Conservation (phyloP, 495 filamentous ascomycete genomes). For the Penicillium maclennaniae region DNA sequence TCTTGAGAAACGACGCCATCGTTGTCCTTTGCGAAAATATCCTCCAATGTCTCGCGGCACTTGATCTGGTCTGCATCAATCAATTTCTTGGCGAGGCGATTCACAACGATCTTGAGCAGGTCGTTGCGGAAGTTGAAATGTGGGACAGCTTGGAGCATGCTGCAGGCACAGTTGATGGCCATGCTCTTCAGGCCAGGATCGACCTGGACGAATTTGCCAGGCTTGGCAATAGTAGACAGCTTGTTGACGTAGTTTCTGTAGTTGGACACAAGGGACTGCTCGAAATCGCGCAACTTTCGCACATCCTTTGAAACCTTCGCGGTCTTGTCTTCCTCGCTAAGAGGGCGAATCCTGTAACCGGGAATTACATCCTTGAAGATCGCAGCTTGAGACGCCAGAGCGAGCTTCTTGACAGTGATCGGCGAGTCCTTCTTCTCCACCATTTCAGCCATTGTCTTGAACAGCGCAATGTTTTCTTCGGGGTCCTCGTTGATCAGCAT, state of each 20-base stretch:
- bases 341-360: slow-evolving; percentile 86
- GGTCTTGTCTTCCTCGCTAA: slow-evolving; percentile 63
- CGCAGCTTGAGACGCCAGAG: slow-evolving; percentile 76
- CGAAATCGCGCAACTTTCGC: slow-evolving; percentile 70
- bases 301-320: slow-evolving; percentile 92
- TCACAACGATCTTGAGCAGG: slow-evolving; percentile 78
- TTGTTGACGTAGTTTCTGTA: slow-evolving; percentile 81
- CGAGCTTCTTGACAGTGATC: slow-evolving; percentile 74
- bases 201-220: slow-evolving; percentile 31
- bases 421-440: slow-evolving; percentile 53
- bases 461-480: slow-evolving; percentile 77
- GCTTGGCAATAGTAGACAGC: slow-evolving; percentile 59
- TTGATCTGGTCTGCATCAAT: slow-evolving; percentile 70
- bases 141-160: slow-evolving; percentile 70
- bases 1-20: slow-evolving; percentile 86
- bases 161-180: slow-evolving; percentile 81
- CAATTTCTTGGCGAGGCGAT: slow-evolving; percentile 66
- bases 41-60: slow-evolving; percentile 75
- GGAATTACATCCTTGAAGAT: slow-evolving; percentile 97
- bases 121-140: slow-evolving; percentile 96
- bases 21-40: slow-evolving; percentile 78
- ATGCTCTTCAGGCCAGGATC: slow-evolving; percentile 54
- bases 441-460: slow-evolving; percentile 74
- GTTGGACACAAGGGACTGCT: slow-evolving; percentile 73
- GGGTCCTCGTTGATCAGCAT: slow-evolving; percentile 83